Base-by-base conservation (phyloP, 371 early-diverging fungal species). In the Ordospora pajunii region DNA sequence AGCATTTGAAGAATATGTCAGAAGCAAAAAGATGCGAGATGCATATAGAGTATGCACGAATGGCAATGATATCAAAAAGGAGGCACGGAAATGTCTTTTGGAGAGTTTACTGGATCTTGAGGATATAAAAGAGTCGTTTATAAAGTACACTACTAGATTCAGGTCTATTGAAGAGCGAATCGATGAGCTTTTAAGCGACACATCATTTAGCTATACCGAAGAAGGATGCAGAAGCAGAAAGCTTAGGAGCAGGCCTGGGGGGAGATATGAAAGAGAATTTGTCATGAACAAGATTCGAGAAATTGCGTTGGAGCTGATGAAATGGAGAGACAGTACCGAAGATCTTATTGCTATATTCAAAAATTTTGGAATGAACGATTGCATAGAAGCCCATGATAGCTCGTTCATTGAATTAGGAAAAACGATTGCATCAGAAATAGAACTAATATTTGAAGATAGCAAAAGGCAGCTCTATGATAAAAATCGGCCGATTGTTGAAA, bases 231-330 rank as follows among this genome's bases (percentile, higher is more conserved):
- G 63, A 52, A 71, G 68, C 1, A 48, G 68, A 19, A 44, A 46
- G 22, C 14, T 22, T 9, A 73, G 67, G 49, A 65, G 65, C 40
- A 67, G 76, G 14, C 78, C 78, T 19, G 78, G 78, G 2, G 63
- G 65, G 11, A 21, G 51, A 22, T 78, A 67, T 43, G 78, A 78
- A 54, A 52, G 54, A 14, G 78, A 78, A 45, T 78, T 69, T 70
- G 76, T 73, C 6, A 43, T 73, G 19, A 49, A 72, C n/a, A 65
- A 70, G 52, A 49, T 78, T 3, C 32, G 65, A 32, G 46, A 27
- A 14, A 19, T 74, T 23, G 67, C 19, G 0, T 8, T 54, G 0
- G 23, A 67, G 23, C 17, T 77, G 0, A 22, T 64, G n/a, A 63
- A 45, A 23, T 77, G 77, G 77, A 71, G 46, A 19, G 40, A 58